phyloP scores from a whole-genome alignment of 768 basidiomycete genomes.

The Dictyophora rubrovolvata region DNA sequence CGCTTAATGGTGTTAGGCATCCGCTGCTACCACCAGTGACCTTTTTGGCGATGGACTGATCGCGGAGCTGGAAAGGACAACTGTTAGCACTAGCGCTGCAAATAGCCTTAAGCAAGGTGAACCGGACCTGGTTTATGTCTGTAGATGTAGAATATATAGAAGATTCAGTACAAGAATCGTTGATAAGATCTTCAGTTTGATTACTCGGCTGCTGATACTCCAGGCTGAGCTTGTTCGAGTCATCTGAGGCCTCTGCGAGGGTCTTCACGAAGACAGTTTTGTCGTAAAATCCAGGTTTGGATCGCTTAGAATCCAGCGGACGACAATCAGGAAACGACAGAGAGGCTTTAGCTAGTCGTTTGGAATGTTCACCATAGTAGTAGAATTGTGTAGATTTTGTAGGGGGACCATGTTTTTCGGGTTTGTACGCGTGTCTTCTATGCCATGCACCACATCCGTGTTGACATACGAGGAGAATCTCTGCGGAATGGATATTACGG shows the following conservation, averaged over 20 bases:
- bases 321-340: not conserved
- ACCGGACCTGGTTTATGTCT: too few relatives aligned
- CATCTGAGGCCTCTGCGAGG: not conserved
- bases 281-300: constrained; percentile 8
- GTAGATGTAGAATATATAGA: too few relatives aligned
- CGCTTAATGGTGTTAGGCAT: too few relatives aligned
- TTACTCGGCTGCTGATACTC: not conserved
- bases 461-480: constrained; percentile 20
- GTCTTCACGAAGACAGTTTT: not conserved
- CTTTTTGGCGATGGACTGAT: too few relatives aligned
- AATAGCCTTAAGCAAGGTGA: too few relatives aligned
- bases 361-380: not conserved
- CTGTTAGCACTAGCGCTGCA: too few relatives aligned
- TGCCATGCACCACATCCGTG: constrained; percentile 25
- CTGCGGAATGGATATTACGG: constrained; percentile 27
- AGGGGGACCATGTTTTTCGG: not conserved
- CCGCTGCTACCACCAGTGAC: too few relatives aligned
- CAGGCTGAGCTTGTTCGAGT: not conserved
- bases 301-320: not conserved
- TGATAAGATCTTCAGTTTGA: not conserved
- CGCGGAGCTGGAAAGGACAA: too few relatives aligned
- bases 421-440: not conserved
- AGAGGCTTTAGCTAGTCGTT: not conserved
- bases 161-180: too few relatives aligned
- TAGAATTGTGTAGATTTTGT: not conserved